Evolutionary conservation across 2,329 filamentous ascomycete genomes (phyloP), one percentile per base, ranked within the genome.

Genomic region (Xylariomycetidae sp.): DNA sequence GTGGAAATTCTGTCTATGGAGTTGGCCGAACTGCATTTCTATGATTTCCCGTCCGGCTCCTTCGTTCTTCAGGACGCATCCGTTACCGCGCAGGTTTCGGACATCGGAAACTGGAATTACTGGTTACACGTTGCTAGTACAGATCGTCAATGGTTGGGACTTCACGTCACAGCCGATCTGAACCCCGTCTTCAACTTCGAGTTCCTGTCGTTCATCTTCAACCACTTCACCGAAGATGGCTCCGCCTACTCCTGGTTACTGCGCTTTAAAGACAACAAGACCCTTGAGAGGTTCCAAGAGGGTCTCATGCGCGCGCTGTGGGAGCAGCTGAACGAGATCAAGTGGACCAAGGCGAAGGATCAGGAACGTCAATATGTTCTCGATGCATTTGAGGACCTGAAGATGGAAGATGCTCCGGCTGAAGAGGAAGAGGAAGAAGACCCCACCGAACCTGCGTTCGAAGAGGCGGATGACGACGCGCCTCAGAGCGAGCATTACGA

Each of bases 171-270:
- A 19, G 82, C 86, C 6, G 92, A 98, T 48, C 87, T 96, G 60
- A 96, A 96, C 50, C 92, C 92, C 0, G 89, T 98, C 14, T 98
- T 96, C 69, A 96, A 96, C 63, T 96, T 95, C 47, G 92, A 98
- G 59, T 96, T 90, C 51, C 71, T 95, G n/a, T 96, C 90, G 0
- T 96, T 96, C 58, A 95, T 98, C 53, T 98, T 98, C 73, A 98
- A 98, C 53, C 88, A 95, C 57, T 96, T 95, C 57, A 76, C 83
- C 10, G 74, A 81, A 22, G 86, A 95, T 59, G 87, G 89, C 2
- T 85, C 84, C 2, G 90, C 92, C 4, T 93, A 89, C 58, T 98
- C 92, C 1, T 98, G 92, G 90, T 74, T 98, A 10, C 67, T 98
- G 22, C 81, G 89, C 10, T 98, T 98, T 67, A 86, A 83, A 50